Base-by-base conservation (phyloP, 1,284 basidiomycete genomes). In the Tilletia setariae region DNA sequence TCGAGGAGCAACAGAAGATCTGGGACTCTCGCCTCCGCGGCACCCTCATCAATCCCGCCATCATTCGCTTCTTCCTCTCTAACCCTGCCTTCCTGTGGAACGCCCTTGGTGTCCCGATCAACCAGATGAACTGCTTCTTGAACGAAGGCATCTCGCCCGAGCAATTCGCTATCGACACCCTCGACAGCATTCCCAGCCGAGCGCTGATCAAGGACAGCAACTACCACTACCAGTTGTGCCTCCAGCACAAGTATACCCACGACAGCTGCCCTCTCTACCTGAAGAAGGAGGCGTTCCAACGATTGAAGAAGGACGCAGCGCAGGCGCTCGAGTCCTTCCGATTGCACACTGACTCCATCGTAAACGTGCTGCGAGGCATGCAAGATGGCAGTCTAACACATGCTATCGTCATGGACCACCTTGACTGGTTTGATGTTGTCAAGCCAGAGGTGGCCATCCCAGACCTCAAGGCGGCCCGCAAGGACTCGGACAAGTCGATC, bases 261-360 rank as follows among this genome's bases (percentile, higher is more conserved):
- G 83, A 87, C n/a, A 89, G 87, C 3, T 91, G 90, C 81, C 91
- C 91, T 1, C 84, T 86, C 7, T 92, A 90, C 83, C 86, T 92
- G 67, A 90, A 89, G 21, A 87, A 85, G 0, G 84, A 86, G 21
- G 90, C 89, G 0, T 92, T 89, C 79, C 85, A 88, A 35, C 80
- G 83, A 25, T 84, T 90, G 16, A 87, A 87, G 76, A 84, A 85
- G 40, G 84, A 88, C 70, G 83, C 85, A 43, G 85, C 84, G 21
- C 81, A 84, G 63, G 85, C 84, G 44, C 84, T 89, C 53, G 87
- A 90, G 72, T 85, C 87, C 0, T 90, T 92, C 85, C 86, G 89
- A 42, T 82, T 92, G 46, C 91, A 92, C 82, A 92, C 91, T 0
- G 89, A 92, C 75, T 88, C 89, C 2, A 90, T 92, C 73, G 83